Evolutionary conservation across 2,329 filamentous ascomycete species (phyloP).

Genomic region (Hypoxylon sp.): DNA sequence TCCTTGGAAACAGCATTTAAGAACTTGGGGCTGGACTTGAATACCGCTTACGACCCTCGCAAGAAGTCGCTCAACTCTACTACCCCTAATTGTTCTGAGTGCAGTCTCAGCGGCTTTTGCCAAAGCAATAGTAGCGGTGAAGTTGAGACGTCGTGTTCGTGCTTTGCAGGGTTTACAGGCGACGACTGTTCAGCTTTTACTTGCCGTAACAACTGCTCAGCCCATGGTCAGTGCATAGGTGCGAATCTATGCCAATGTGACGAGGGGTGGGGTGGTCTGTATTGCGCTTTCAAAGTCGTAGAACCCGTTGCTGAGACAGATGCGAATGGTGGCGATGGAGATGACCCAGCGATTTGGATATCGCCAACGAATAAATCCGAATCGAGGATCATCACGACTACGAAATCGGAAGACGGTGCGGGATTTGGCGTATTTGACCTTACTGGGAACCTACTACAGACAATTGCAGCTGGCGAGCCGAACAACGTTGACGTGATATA

Average conservation of each 20-base stretch:
- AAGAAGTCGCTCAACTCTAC: slow-evolving; percentile 42
- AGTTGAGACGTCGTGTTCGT: slow-evolving; percentile 52
- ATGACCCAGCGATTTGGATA: slow-evolving; percentile 65
- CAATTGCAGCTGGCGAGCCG: slow-evolving; percentile 60
- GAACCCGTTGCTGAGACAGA: slow-evolving; percentile 60
- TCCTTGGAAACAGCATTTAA: slow-evolving; percentile 55
- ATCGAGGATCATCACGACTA: slow-evolving; percentile 66
- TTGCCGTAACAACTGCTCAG: slow-evolving; percentile 59
- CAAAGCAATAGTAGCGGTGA: slow-evolving; percentile 25
- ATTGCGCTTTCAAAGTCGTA: slow-evolving; percentile 61
- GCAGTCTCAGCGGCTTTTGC: slow-evolving; percentile 57
- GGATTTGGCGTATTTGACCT: slow-evolving; percentile 65
- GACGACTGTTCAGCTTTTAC: slow-evolving; percentile 53
- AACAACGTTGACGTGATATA: slow-evolving; percentile 70
- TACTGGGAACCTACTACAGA: slow-evolving; percentile 61
- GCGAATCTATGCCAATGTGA: slow-evolving; percentile 59
- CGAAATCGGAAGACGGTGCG: slow-evolving; percentile 63
- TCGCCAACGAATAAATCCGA: slow-evolving; percentile 56
- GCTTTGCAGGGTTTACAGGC: slow-evolving; percentile 60
- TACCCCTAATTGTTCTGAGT: slow-evolving; percentile 54
- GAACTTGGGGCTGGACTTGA: slow-evolving; percentile 52
- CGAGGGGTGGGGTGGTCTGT: slow-evolving; percentile 59
- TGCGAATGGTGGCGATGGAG: slow-evolving; percentile 59
- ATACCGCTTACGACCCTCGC: slow-evolving; percentile 57
- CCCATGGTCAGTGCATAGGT: slow-evolving; percentile 58